Evolutionary conservation across 2,329 filamentous ascomycete genomes (phyloP).

Genomic region (Cladosporium sp.): DNA sequence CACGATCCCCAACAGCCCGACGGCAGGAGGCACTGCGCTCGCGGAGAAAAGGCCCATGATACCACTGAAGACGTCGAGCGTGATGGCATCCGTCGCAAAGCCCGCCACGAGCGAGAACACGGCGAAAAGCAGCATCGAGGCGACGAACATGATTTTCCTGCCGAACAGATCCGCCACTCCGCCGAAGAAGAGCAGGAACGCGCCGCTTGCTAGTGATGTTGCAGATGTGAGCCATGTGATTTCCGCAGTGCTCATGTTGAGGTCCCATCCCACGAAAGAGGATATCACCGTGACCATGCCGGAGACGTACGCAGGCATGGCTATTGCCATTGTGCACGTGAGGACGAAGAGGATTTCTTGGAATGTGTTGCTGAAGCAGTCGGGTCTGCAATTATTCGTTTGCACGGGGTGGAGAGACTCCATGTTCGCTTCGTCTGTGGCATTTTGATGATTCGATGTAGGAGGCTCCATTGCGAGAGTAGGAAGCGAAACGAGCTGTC

Average conservation of each 20-base stretch:
- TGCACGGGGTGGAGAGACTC: constrained; percentile 17
- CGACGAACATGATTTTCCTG: constrained; percentile 55
- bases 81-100: constrained; percentile 56
- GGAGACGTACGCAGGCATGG: constrained; percentile 56
- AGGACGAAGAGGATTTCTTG: constrained; percentile 64
- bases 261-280: constrained; percentile 54
- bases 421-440: not conserved
- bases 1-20: constrained; percentile 60
- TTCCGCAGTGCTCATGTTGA: constrained; percentile 61
- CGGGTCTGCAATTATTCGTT: constrained; percentile 41
- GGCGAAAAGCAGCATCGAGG: constrained; percentile 56
- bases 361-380: constrained; percentile 58
- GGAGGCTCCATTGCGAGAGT: too few species aligned
- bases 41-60: constrained; percentile 62
- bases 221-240: constrained; percentile 65
- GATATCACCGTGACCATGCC: constrained; percentile 61
- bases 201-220: constrained; percentile 58
- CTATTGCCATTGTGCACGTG: constrained; percentile 64
- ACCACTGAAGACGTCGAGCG: constrained; percentile 60
- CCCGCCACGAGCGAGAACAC: constrained; percentile 55
- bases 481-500: too few species aligned
- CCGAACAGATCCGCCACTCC: constrained; percentile 62
- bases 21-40: constrained; percentile 59
- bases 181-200: constrained; percentile 64
- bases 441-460: too few species aligned